Evolutionary conservation across 2,329 filamentous ascomycete genomes (phyloP), one percentile per base, ranked within the genome.

Genomic region (Aspergillus floridensis): DNA sequence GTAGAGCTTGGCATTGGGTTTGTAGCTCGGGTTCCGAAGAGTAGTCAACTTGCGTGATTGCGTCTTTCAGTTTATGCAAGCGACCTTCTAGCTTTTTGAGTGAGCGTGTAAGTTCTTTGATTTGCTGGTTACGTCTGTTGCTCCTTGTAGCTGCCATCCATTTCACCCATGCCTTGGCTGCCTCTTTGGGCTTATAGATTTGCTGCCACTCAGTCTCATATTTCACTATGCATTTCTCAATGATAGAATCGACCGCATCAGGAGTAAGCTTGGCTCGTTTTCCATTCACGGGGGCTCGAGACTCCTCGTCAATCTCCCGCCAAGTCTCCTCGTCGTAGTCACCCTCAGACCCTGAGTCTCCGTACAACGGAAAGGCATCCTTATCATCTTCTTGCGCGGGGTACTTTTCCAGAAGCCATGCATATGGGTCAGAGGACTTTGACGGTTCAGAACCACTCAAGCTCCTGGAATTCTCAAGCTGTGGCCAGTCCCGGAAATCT

Each of bases 301-400:
- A 74, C 60, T 88, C 86, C 31, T 82, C 76, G 49, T 87, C 80
- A 10, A 90, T 88, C 67, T 90, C 88, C 48, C 74, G 75, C 77
- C 81, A 83, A 0, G 84, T 88, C 38, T 84, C 80, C 11, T 82
- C 78, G 65, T 90, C 87, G 62, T 82, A 84, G 31, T 82, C 77
- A 3, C 80, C 80, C 65, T 79, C 76, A 7, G 76, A 76, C 1
- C 74, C 77, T 1, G 85, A 88, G 3, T 88, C 83, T 5, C 84
- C 84, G 66, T 82, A 84, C 0, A 77, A 22, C 19, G 84, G 83
- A 6, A 84, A 72, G 10, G 78, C 65, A 22, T 81, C 72, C 52
- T 82, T 77, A 11, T 74, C 74, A 29, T 73, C 74, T 41, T 72
- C 68, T 31, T 74, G 62, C 7, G 68, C 66, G n/a, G 72, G 75